Evolutionary conservation across 345 rosid species (phyloP).

Genomic region (Eucalyptus paniculata): DNA sequence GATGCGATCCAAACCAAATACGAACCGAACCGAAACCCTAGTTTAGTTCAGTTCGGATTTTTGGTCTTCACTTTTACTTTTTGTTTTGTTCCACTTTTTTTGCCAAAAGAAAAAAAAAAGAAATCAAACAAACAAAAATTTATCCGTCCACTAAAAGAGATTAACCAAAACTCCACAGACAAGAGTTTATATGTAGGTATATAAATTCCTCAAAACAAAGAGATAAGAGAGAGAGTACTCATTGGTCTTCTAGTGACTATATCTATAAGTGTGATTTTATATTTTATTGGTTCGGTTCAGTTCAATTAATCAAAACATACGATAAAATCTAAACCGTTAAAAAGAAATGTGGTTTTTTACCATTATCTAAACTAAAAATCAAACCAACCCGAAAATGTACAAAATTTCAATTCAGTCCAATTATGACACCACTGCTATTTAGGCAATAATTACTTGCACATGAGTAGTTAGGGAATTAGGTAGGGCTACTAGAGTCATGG

Average conservation of each 20-base stretch:
- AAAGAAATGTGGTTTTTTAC: background rate
- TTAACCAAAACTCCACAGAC: background rate
- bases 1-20: too few relatives aligned
- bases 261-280: too few relatives aligned
- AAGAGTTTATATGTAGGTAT: background rate
- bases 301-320: too few relatives aligned
- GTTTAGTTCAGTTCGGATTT: too few relatives aligned
- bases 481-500: background rate
- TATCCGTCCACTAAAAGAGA: background rate
- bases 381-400: too few relatives aligned
- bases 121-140: background rate
- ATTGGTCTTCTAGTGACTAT: too few relatives aligned
- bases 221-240: background rate
- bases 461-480: background rate
- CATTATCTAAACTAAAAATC: background rate
- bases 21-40: accelerated
- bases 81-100: background rate
- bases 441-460: background rate
- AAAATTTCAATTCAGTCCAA: too few relatives aligned
- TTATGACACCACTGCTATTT: background rate
- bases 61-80: background rate
- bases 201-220: background rate
- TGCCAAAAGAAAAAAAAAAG: background rate
- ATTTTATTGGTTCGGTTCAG: too few relatives aligned
- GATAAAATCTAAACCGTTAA: too few relatives aligned